Base-by-base conservation (phyloP, 2,329 filamentous ascomycete genomes). In the Furcasterigmium sp. region DNA sequence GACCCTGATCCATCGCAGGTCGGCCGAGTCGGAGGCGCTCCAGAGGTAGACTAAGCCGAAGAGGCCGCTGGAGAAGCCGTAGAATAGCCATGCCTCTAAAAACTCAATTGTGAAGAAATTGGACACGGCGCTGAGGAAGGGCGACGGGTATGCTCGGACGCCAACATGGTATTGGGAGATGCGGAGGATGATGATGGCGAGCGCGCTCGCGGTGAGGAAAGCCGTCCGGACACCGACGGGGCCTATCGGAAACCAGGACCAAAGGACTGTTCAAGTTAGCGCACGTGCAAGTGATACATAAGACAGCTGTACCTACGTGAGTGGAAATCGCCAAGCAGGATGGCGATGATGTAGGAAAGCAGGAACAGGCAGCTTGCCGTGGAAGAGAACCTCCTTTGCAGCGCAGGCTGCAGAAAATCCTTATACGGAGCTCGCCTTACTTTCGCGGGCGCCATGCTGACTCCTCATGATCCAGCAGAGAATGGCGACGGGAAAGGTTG, bases 391-490 rank as follows among this genome's bases (percentile, higher is more conserved):
- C 90, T 81, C 56, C 87, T 78, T 64, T 97, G 91, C 51, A 96
- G 72, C 41, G 86, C 84, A 39, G 91, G 91, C 48, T 91, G 94
- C 53, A 96, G 70, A 63, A 94, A 94, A 69, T 95, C 88, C 72
- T 89, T 85, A 67, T 95, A 95, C 39, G 76, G 72, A 56, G 71
- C 68, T 58, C 62, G 77, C 73, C 72, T 80, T 68, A 69, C 74
- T 60, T 65, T 70, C 58, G 65, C 63, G 57, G 61, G 62, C 56
- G 75, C 69, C 75, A 80, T 80, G 39, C 59, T 68, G 55, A 62
- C 63, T 61, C 64, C 57, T 60, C 68, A 72, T 73, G 62, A 57
- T 68, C 66, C 17, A 15, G 39, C 19, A 28, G 39, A 26, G 32
- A 18, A 11, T 15, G n/a, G 15, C 32, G 32, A 18, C 32, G 15